A percentile compares a stretch with the other conserved stretches of the same genome.
phyloP scores from a whole-genome alignment of 345 rosid genomes.

The Syzygium jambos region DNA sequence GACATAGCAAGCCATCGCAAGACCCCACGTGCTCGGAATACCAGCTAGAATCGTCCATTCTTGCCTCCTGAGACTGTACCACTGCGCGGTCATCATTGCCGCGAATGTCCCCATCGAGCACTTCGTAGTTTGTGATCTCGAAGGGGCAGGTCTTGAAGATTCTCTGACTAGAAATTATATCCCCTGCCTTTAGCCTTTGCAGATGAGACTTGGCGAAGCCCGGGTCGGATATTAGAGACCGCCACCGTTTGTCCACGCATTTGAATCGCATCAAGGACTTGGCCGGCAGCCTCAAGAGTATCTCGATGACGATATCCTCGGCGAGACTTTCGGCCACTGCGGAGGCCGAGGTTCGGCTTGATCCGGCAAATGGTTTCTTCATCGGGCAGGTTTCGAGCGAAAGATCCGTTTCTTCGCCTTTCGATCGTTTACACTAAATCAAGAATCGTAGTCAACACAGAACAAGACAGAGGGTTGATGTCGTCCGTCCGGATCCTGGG shows the following conservation, averaged over 20 bases:
- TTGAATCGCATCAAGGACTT: slow-evolving; percentile 2
- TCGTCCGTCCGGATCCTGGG: neutral
- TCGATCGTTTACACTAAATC: neutral
- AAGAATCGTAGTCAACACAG: neutral
- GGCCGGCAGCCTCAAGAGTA: slow-evolving; percentile 7
- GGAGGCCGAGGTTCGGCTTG: neutral
- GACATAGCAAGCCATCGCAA: neutral
- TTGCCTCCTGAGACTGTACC: neutral
- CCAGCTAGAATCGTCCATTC: neutral
- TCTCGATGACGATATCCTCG: neutral
- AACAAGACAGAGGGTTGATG: neutral
- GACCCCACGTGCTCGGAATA: neutral
- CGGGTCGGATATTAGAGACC: slow-evolving; percentile 2
- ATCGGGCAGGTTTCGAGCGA: neutral
- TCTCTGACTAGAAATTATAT: neutral
- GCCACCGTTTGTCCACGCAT: slow-evolving; percentile 5
- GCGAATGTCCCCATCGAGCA: neutral
- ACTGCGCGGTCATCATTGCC: neutral
- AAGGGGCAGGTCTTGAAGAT: neutral
- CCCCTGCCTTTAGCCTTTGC: neutral
- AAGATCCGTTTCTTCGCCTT: neutral
- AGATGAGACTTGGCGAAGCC: neutral
- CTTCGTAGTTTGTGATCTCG: neutral
- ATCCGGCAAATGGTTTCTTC: neutral
- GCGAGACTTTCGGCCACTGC: neutral